Evolutionary conservation across 179 eudicot species (phyloP), one percentile per base, ranked within the genome.

Genomic region (Heliamphora pulchella): DNA sequence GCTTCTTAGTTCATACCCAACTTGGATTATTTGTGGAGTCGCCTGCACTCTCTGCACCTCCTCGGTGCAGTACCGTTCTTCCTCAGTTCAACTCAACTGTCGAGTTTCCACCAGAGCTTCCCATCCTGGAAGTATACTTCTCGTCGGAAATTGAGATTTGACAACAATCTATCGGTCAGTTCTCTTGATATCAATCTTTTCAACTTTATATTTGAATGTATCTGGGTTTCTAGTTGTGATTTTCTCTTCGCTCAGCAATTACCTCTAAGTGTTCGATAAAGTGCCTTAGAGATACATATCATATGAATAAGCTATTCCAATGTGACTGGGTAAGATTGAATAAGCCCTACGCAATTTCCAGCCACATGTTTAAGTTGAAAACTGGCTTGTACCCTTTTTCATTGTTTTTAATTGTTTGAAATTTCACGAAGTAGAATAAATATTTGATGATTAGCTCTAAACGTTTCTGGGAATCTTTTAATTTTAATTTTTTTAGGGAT

Each of bases 201-300:
- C 10, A 69, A 7, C 11, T 20, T 14, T 6, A 1, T 2, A 15
- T 15, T 6, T 20, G 43, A 3, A 43, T 11, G 17, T 50, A 10
- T 10, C 54, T 50, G 13, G 41, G 75, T 9, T 20, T 72, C 44
- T 72, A 9, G 43, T 1, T 10, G 1, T 18, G 58, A 5, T 22
- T 9, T 53, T 72, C 43, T 9, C 22, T 4, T 51, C 76, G 14
- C 41, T 51, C 9, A 51, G 4, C 44, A 20, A 18, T 72, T 46
- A 8, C n/a, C 61, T 51, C 76, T 72, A 47, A 6, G 2, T 72
- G 76, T 72, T 72, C 76, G 61, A 72, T 51, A 57, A 51, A 72
- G 10, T 72, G 61, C 76, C 61, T 51, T 1, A 10, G 0, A 18
- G 59, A 72, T 31, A 20, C 3, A 0, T 15, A 2, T 48, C 10